Percentiles rank a stretch among this genome's conserved stretches.
Evolutionary conservation across 441 rosid species (phyloP).

Genomic region (Capsella rubella): DNA sequence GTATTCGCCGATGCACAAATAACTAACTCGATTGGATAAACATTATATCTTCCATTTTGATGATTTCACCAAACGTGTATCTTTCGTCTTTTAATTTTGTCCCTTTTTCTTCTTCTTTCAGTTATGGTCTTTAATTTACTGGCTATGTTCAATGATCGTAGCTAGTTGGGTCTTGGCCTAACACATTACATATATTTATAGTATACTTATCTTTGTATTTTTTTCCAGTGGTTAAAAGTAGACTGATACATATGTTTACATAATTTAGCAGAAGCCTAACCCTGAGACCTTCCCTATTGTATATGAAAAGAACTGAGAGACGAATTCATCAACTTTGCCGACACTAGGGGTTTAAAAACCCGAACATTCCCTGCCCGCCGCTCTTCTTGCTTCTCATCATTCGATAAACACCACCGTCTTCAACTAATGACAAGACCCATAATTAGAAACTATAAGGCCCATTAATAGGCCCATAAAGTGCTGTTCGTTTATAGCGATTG

Average conservation of each 20-base stretch:
- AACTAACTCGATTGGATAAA: conserved; percentile 33
- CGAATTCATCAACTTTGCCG: neutral
- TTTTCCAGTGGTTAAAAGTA: neutral
- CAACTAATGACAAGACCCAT: neutral
- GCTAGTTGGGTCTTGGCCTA: conserved; percentile 16
- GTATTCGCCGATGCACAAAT: neutral
- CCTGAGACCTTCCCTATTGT: neutral
- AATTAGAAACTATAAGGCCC: neutral
- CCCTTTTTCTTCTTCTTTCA: neutral
- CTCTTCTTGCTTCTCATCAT: neutral
- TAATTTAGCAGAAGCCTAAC: neutral
- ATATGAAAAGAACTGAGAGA: neutral
- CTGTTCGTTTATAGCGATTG: neutral
- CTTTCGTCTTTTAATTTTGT: conserved; percentile 8
- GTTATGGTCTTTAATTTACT: conserved; percentile 5
- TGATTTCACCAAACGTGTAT: conserved; percentile 14
- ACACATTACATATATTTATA: conserved; percentile 4
- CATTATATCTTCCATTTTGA: conserved; percentile 4
- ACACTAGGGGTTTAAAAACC: too few relatives aligned
- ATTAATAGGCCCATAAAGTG: neutral
- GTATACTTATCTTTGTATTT: neutral
- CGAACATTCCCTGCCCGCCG: too few relatives aligned
- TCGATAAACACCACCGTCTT: neutral
- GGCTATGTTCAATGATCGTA: neutral
- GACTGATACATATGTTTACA: neutral